Conservation (phyloP, 208 protist species). For the Naegleria gruberi region DNA sequence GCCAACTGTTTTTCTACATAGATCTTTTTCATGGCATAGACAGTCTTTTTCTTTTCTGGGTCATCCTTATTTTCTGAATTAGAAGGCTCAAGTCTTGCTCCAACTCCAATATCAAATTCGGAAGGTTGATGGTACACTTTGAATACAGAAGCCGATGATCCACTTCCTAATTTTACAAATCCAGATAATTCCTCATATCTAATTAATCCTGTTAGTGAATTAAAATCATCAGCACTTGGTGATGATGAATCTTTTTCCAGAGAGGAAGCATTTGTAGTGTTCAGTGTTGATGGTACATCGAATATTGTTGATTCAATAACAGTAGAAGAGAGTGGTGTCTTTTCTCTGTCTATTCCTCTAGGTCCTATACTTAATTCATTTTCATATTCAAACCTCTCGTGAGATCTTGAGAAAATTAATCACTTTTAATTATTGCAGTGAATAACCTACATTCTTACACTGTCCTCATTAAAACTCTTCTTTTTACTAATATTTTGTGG, state of each 20-base stretch:
- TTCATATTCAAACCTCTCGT: background rate
- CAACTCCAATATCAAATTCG: background rate
- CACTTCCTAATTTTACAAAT: background rate
- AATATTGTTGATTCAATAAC: background rate
- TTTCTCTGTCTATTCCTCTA: background rate
- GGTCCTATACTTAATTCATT: background rate
- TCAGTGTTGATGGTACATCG: background rate
- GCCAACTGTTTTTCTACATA: background rate
- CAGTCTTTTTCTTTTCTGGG: background rate
- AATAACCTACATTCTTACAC: background rate
- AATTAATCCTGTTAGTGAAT: background rate
- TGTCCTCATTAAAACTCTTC: background rate
- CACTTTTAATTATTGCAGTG: background rate
- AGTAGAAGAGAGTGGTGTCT: background rate
- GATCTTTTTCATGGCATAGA: conserved; percentile 3
- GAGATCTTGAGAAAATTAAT: background rate
- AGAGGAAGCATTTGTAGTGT: background rate
- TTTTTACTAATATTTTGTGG: background rate
- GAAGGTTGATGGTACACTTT: background rate
- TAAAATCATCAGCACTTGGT: background rate
- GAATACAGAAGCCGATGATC: background rate
- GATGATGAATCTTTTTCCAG: background rate
- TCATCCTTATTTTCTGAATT: background rate
- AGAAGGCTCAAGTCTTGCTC: background rate
- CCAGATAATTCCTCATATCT: background rate